A percentile compares a stretch with the other conserved stretches of the same genome.
Conservation (phyloP, 2,329 filamentous ascomycete genomes). For the Colletotrichum salicis region DNA sequence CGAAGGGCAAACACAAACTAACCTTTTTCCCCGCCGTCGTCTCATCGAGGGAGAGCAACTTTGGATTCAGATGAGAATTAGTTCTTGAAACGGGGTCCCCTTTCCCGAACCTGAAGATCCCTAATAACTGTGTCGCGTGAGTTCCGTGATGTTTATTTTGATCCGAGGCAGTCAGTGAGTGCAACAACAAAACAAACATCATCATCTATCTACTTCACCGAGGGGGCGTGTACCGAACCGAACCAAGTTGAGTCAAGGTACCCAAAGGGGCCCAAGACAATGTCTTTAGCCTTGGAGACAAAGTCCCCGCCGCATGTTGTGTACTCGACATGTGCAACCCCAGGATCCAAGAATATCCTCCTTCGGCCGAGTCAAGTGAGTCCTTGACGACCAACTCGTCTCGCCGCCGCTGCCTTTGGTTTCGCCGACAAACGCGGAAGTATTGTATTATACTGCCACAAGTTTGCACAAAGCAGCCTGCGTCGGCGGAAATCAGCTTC, state of each 20-base stretch:
- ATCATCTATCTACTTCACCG: neutral
- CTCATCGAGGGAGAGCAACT: neutral
- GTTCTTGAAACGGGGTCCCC: neutral
- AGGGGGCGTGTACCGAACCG: neutral
- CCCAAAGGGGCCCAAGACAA: constrained; percentile 7
- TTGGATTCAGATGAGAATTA: neutral
- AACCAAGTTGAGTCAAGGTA: neutral
- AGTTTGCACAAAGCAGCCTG: neutral
- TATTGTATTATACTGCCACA: neutral
- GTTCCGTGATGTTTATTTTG: neutral
- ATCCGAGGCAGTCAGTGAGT: neutral
- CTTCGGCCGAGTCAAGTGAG: constrained; percentile 18
- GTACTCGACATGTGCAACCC: constrained; percentile 9
- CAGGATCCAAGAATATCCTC: constrained; percentile 24
- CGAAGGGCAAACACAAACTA: neutral
- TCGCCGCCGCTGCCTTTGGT: neutral
- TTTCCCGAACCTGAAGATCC: neutral
- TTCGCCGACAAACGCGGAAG: neutral
- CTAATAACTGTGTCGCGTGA: neutral
- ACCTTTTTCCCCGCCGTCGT: neutral
- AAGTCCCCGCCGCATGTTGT: neutral
- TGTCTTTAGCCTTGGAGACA: constrained; percentile 11
- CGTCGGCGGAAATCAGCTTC: neutral
- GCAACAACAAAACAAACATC: constrained; percentile 1
- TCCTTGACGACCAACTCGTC: neutral